Conservation (phyloP, 768 basidiomycete genomes). For the Gyrodon lividus region DNA sequence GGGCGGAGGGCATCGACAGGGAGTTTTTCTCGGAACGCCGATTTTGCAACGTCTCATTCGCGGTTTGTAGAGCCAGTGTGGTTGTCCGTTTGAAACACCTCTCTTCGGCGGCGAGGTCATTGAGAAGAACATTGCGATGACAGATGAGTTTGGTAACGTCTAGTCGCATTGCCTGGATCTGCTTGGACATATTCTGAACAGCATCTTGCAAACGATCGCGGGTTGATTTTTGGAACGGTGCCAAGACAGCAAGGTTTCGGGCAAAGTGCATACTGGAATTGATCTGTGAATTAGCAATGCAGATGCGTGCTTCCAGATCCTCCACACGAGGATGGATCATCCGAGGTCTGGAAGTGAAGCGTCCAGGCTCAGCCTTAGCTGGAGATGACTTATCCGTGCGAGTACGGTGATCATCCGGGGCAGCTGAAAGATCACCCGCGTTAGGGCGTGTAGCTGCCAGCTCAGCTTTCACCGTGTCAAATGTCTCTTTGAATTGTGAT, state of each 20-base stretch:
- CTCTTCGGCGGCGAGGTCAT: constrained; percentile 74
- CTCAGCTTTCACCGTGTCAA: constrained; percentile 84
- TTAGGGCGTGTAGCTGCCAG: constrained; percentile 54
- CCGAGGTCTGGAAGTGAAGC: constrained; percentile 48
- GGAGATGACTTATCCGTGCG: constrained; percentile 13
- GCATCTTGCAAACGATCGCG: constrained; percentile 68
- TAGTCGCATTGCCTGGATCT: constrained; percentile 65
- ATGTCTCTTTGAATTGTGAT: constrained; percentile 76
- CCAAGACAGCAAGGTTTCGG: constrained; percentile 79
- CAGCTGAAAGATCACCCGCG: constrained; percentile 24
- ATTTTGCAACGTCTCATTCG: constrained; percentile 61
- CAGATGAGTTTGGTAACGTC: constrained; percentile 73
- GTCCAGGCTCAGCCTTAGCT: constrained; percentile 24
- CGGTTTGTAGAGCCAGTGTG: constrained; percentile 69
- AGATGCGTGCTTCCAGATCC: constrained; percentile 61
- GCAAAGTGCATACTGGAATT: constrained; percentile 68
- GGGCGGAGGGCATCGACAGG: constrained; percentile 37
- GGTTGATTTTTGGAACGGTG: constrained; percentile 84
- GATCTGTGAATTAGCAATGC: constrained; percentile 53
- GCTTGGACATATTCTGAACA: constrained; percentile 61
- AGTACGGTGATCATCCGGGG: background rate
- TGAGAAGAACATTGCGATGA: constrained; percentile 69
- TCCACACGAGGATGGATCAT: constrained; percentile 60
- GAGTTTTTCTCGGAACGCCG: constrained; percentile 32
- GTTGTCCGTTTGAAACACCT: constrained; percentile 65